Conservation (phyloP, 2,329 filamentous ascomycete genomes). For the Aspergillus pseudotamarii region DNA sequence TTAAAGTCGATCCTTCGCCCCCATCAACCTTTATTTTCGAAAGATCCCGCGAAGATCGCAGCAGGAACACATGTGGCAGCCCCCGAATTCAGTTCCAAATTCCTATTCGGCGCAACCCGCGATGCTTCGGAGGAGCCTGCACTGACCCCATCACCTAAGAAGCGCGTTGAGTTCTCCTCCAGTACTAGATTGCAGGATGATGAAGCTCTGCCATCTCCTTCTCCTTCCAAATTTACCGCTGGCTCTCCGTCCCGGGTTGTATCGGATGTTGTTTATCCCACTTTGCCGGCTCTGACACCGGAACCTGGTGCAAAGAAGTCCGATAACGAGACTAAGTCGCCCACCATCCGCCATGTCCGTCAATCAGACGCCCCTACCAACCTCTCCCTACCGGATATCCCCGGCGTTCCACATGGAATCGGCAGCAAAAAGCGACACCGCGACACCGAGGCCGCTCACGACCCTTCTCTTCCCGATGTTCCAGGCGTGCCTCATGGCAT, state of each 20-base stretch:
- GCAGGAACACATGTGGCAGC: conserved; percentile 58
- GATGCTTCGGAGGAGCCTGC: conserved; percentile 34
- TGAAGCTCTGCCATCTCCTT: conserved; percentile 38
- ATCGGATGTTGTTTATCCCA: conserved; percentile 40
- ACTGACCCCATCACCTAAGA: conserved; percentile 72
- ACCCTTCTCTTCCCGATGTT: conserved; percentile 18
- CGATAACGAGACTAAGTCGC: conserved; percentile 21
- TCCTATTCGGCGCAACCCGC: conserved; percentile 46
- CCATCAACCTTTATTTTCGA: conserved; percentile 61
- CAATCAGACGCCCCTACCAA: conserved; percentile 30
- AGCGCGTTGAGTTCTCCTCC: conserved; percentile 80
- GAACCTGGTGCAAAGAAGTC: conserved; percentile 27
- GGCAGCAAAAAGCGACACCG: conserved; percentile 41
- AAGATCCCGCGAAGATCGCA: conserved; percentile 61
- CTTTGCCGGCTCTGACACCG: conserved; percentile 42
- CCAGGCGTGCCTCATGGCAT: conserved; percentile 41
- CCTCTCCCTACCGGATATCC: conserved; percentile 30
- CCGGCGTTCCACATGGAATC: conserved; percentile 43
- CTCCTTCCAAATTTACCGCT: conserved; percentile 43
- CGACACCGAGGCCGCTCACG: conserved; percentile 24
- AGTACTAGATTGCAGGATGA: conserved; percentile 58
- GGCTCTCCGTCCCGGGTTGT: conserved; percentile 23
- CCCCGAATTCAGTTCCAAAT: conserved; percentile 51
- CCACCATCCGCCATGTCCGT: conserved; percentile 47
- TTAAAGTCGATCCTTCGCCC: conserved; percentile 67